A percentile compares a stretch with the other conserved stretches of the same genome.
These are phyloP conservation scores for Coccomyxa sp. DNA, from an alignment of 139 green algal genomes.

Conservation along the genomic window DNA sequence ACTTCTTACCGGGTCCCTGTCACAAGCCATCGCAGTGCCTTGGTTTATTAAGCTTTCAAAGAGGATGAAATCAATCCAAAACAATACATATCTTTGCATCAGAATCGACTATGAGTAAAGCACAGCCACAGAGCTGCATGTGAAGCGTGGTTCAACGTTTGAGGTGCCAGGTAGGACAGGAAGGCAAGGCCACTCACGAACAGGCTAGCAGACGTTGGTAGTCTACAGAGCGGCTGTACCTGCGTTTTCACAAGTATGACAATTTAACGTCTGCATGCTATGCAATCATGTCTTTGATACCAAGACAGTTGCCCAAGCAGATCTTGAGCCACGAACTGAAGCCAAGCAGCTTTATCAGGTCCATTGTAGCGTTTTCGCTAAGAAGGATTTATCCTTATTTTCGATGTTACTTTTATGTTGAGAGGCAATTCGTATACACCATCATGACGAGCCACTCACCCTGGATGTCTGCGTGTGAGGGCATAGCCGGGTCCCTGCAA, in stretches of 20 bases:
- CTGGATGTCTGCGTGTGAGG: background rate
- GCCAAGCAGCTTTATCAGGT: too few species aligned
- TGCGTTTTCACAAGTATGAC: background rate
- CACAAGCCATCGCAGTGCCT: background rate
- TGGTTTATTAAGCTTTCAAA: background rate
- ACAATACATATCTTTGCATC: background rate
- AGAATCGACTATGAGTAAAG: background rate
- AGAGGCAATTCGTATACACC: background rate
- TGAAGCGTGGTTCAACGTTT: background rate
- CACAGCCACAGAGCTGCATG: background rate
- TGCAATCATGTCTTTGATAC: background rate
- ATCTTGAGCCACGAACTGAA: too few species aligned
- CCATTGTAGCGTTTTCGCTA: too few species aligned
- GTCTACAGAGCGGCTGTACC: background rate
- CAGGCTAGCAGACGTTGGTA: background rate
- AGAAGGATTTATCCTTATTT: too few species aligned
- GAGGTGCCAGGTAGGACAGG: background rate
- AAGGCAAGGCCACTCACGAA: background rate
- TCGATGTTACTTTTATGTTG: too few species aligned
- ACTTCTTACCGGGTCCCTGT: constrained; percentile 80
- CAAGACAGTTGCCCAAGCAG: background rate
- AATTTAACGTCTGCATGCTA: background rate
- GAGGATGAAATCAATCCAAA: background rate
- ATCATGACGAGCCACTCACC: background rate
- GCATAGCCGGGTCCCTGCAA: background rate